Evolutionary conservation across 1,284 basidiomycete genomes (phyloP).

Genomic region (Cystobasidiaceae sp.): DNA sequence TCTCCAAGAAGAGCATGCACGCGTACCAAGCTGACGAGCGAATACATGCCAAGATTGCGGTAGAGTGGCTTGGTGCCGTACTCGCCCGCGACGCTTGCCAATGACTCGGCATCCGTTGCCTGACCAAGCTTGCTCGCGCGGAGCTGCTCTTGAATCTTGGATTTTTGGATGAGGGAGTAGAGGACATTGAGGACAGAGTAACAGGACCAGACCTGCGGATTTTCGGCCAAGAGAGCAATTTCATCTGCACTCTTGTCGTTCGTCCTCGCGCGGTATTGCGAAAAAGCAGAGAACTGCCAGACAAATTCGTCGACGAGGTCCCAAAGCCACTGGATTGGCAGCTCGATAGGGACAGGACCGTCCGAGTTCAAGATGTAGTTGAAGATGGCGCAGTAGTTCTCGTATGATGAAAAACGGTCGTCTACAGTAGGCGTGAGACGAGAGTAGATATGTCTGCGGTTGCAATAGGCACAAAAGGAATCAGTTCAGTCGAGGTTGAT

Average conservation of each 20-base stretch:
- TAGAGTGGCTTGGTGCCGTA: slow-evolving; percentile 86
- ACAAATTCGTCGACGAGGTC: slow-evolving; percentile 99
- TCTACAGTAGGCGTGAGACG: slow-evolving; percentile 87
- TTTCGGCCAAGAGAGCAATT: slow-evolving; percentile 62
- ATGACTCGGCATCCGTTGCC: slow-evolving; percentile 65
- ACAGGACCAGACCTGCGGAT: slow-evolving; percentile 70
- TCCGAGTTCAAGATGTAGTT: slow-evolving; percentile 94
- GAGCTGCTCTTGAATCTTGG: slow-evolving; percentile 89
- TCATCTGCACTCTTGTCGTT: slow-evolving; percentile 87
- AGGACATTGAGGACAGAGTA: slow-evolving; percentile 97
- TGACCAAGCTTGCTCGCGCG: slow-evolving; percentile 72
- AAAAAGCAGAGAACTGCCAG: slow-evolving; percentile 96
- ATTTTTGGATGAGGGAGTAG: slow-evolving; percentile 96
- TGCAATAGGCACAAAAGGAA: slow-evolving; percentile 37
- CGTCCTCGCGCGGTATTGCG: slow-evolving; percentile 76
- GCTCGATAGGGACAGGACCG: slow-evolving; percentile 81
- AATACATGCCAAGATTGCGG: slow-evolving; percentile 96
- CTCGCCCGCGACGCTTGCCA: slow-evolving; percentile 65
- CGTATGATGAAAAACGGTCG: slow-evolving; percentile 96
- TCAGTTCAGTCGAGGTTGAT: slow-evolving; percentile 41
- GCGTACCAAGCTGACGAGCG: slow-evolving; percentile 86
- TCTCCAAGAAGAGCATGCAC: slow-evolving; percentile 95
- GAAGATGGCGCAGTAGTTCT: slow-evolving; percentile 97
- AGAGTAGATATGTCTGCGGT: slow-evolving; percentile 73
- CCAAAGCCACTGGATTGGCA: slow-evolving; percentile 98